Evolutionary conservation across 371 early-diverging fungal genomes (phyloP).

Genomic region (Mucor sp.): DNA sequence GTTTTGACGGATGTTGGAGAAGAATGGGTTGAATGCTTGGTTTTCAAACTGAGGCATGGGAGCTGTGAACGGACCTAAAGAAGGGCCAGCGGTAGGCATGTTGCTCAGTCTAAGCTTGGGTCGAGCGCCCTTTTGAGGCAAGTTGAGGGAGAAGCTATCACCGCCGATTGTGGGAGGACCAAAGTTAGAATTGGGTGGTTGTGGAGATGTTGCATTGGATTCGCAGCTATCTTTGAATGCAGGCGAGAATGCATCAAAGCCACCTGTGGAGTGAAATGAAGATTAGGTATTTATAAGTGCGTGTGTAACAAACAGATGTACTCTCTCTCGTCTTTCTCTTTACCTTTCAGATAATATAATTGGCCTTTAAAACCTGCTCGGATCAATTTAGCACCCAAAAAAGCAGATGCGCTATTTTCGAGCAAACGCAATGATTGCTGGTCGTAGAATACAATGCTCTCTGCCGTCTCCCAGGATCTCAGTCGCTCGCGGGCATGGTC

Average conservation of each 20-base stretch:
- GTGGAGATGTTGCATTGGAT: slow-evolving; percentile 3
- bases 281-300: not conserved
- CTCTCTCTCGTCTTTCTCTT: not conserved
- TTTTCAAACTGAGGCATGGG: slow-evolving; percentile 45
- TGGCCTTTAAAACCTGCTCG: slow-evolving; percentile 41
- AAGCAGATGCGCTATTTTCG: slow-evolving; percentile 47
- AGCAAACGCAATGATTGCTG: slow-evolving; percentile 42
- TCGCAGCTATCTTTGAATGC: slow-evolving; percentile 35
- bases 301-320: not conserved
- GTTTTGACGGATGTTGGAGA: slow-evolving; percentile 47
- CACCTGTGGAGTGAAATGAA: slow-evolving; percentile 28
- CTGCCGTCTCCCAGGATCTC: slow-evolving; percentile 45
- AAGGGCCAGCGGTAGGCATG: slow-evolving; percentile 24
- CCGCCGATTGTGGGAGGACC: slow-evolving; percentile 23
- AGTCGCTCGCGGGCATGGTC: slow-evolving; percentile 44
- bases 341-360: slow-evolving; percentile 57
- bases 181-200: not conserved
- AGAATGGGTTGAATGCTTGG: slow-evolving; percentile 44
- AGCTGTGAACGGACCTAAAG: slow-evolving; percentile 41
- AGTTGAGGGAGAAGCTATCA: slow-evolving; percentile 10
- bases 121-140: slow-evolving; percentile 20
- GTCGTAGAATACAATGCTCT: slow-evolving; percentile 61
- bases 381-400: slow-evolving; percentile 40
- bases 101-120: slow-evolving; percentile 34
- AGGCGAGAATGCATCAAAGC: slow-evolving; percentile 40